Evolutionary conservation across 2,329 filamentous ascomycete genomes (phyloP).

Genomic region (Aspergillus sp.): DNA sequence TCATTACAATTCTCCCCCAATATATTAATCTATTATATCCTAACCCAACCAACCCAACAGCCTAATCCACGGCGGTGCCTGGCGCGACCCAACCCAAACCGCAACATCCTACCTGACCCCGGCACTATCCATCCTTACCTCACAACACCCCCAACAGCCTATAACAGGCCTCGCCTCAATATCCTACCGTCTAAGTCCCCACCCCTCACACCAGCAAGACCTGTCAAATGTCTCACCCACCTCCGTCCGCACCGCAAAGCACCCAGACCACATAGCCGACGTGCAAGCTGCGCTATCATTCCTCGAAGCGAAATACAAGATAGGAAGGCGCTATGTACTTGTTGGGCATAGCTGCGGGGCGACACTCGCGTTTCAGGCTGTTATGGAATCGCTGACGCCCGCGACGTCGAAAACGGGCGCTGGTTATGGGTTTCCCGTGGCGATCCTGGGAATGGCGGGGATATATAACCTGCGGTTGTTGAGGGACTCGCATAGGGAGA

Average conservation of each 20-base stretch:
- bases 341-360: slow-evolving; percentile 50
- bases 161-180: slow-evolving; percentile 46
- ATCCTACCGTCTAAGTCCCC: slow-evolving; percentile 47
- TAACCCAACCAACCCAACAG: slow-evolving; percentile 18
- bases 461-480: slow-evolving; percentile 45
- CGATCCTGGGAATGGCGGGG: slow-evolving; percentile 44
- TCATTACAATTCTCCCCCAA: no score
- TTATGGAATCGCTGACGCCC: slow-evolving; percentile 32
- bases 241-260: slow-evolving; percentile 34
- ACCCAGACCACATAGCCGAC: slow-evolving; percentile 48
- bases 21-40: no score
- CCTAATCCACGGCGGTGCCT: slow-evolving; percentile 52
- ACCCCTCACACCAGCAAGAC: slow-evolving; percentile 42
- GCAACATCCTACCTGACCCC: slow-evolving; percentile 34
- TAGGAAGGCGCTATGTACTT: slow-evolving; percentile 43
- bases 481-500: slow-evolving; percentile 31
- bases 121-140: slow-evolving; percentile 34
- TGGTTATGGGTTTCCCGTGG: slow-evolving; percentile 29
- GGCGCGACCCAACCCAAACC: slow-evolving; percentile 46
- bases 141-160: slow-evolving; percentile 6
- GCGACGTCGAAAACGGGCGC: background rate
- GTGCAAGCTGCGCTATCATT: slow-evolving; percentile 41
- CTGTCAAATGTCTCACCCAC: slow-evolving; percentile 21
- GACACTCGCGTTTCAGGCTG: slow-evolving; percentile 46
- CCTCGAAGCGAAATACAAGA: slow-evolving; percentile 41